phyloP scores from a whole-genome alignment of 2,329 filamentous ascomycete genomes.

The Immersiporthe knoxdaviesiana region DNA sequence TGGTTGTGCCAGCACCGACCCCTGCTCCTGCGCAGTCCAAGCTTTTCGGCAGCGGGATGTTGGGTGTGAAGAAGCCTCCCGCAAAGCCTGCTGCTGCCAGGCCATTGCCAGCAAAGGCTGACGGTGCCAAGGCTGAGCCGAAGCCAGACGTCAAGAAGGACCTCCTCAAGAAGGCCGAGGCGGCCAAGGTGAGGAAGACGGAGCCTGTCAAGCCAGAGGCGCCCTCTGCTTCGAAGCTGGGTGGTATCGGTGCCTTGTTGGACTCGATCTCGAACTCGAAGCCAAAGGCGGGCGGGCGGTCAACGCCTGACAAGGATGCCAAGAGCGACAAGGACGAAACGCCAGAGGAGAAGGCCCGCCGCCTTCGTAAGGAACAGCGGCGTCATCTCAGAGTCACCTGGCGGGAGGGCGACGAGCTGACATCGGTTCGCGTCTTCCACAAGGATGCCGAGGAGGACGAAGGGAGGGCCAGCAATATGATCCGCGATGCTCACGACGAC shows the following conservation, averaged over 20 bases:
- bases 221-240: slow-evolving; percentile 36
- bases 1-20: slow-evolving; percentile 20
- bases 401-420: slow-evolving; percentile 68
- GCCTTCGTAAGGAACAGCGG: slow-evolving; percentile 72
- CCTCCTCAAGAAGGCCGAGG: slow-evolving; percentile 36
- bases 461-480: slow-evolving; percentile 68
- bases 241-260: slow-evolving; percentile 54
- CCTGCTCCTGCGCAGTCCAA: slow-evolving; percentile 21
- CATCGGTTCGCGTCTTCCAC: slow-evolving; percentile 69
- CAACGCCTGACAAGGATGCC: slow-evolving; percentile 29
- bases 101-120: slow-evolving; percentile 37
- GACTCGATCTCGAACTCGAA: slow-evolving; percentile 49
- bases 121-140: slow-evolving; percentile 32
- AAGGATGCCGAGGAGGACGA: slow-evolving; percentile 74
- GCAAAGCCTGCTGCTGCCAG: slow-evolving; percentile 40
- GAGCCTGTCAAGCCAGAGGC: slow-evolving; percentile 40
- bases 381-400: slow-evolving; percentile 72
- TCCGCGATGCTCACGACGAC: slow-evolving; percentile 73
- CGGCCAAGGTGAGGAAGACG: slow-evolving; percentile 32
- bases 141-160: slow-evolving; percentile 40
- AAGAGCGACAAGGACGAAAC: slow-evolving; percentile 54
- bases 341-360: slow-evolving; percentile 66
- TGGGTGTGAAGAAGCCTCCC: slow-evolving; percentile 29
- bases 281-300: slow-evolving; percentile 42
- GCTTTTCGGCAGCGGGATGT: slow-evolving; percentile 28